Percentiles rank a stretch among this genome's conserved stretches.
phyloP scores from a whole-genome alignment of 2,329 filamentous ascomycete genomes.

The Fusarium oxysporum region DNA sequence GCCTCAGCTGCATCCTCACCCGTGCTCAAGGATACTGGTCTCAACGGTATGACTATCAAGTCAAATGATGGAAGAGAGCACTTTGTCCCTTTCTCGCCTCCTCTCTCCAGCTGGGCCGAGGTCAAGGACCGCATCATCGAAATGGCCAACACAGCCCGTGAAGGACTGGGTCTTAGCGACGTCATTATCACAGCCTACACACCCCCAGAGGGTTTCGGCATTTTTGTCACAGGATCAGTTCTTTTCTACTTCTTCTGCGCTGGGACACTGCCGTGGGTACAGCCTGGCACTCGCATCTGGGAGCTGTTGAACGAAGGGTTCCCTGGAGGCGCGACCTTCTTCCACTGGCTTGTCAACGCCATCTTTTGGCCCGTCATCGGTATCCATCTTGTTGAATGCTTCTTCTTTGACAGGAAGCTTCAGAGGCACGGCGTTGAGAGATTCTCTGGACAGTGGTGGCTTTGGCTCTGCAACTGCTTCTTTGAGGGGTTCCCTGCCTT shows the following conservation, averaged over 20 bases:
- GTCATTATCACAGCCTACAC: conserved; percentile 56
- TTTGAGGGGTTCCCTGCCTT: conserved; percentile 66
- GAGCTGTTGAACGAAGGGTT: conserved; percentile 61
- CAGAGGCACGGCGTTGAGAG: conserved; percentile 60
- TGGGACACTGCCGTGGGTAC: conserved; percentile 61
- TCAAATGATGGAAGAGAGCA: conserved; percentile 59
- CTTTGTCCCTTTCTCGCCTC: conserved; percentile 74
- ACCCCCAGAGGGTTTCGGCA: conserved; percentile 58
- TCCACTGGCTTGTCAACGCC: conserved; percentile 67
- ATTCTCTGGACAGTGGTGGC: conserved; percentile 62
- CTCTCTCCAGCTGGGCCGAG: conserved; percentile 75
- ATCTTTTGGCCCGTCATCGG: conserved; percentile 69
- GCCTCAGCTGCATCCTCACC: conserved; percentile 66
- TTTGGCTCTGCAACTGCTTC: conserved; percentile 65
- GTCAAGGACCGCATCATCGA: conserved; percentile 77
- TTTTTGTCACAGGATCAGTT: conserved; percentile 66
- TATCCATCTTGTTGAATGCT: conserved; percentile 75
- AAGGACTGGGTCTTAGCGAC: conserved; percentile 68
- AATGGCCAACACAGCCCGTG: conserved; percentile 70
- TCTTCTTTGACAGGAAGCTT: conserved; percentile 62
- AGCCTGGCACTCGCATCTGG: conserved; percentile 63
- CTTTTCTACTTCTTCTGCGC: conserved; percentile 65
- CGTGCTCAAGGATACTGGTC: conserved; percentile 72
- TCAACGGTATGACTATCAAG: conserved; percentile 72
- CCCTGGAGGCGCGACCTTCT: conserved; percentile 69